Base-by-base conservation (phyloP, 2,329 filamentous ascomycete genomes). In the Neofusicoccum kwambonambiense region DNA sequence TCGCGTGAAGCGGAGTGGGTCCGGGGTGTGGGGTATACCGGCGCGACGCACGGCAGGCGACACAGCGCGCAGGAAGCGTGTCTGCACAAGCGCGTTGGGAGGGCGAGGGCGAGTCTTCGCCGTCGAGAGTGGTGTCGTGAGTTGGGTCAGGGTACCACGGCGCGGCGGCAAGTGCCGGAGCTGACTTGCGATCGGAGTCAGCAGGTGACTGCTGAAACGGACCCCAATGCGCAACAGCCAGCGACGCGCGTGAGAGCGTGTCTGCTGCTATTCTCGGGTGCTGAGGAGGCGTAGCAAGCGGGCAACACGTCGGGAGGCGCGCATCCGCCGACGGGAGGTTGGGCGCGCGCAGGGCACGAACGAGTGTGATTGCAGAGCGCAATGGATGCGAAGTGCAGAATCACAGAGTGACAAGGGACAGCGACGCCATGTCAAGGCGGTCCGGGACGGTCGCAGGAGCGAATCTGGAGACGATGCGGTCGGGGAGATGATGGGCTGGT, bases 161-260 rank as follows among this genome's bases (percentile, higher is more conserved):
- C 66, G 66, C 65, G 61, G 68, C 69, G 69, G 67, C 70, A 71
- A 67, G 66, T 73, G 70, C 69, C 72, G 72, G 69, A 67, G 69
- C 67, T 67, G 70, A 67, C 67, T 66, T 68, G 68, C 68, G 69
- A 69, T 65, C 63, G 63, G 63, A 60, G 63, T 65, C 63, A 65
- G 54, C 63, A 65, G 63, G 56, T 54, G 63, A 65, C 63, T 52
- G 63, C 47, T 61, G 44, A 44, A 44, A 65, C 39, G 42, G 44
- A 56, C 63, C 45, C 63, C 52, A 51, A 50, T 44, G 63, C 63
- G 63, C 63, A 52, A 61, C 42, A 13, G 52, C 62, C 34, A 54
- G 42, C 51, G 19, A 58, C 42, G 52, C 51, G 62, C 62, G 42
- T 22, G 27, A 45, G 45, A 15, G 17, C 12, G 41, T 47, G 17